Percentiles rank a stretch among this genome's conserved stretches.
These are phyloP conservation scores for Eutrema japonicum DNA, from an alignment of 345 rosid species.

Conservation along the genomic window DNA sequence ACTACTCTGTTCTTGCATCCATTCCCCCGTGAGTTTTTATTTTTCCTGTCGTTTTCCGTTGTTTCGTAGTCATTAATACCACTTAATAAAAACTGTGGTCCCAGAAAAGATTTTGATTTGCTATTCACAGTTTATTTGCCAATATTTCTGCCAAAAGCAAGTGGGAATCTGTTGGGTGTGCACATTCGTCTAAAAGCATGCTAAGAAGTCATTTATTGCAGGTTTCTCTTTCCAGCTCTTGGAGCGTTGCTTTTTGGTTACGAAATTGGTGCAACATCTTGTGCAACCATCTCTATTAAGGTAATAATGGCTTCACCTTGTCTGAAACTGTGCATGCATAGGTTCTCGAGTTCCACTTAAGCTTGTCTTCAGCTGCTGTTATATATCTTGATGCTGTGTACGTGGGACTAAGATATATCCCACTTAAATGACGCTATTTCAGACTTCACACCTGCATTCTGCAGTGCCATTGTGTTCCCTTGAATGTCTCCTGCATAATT, in stretches of 20 bases:
- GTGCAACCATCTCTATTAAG: conserved; percentile 82
- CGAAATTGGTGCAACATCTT: conserved; percentile 95
- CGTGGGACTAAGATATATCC: not conserved
- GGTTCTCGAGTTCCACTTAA: not conserved
- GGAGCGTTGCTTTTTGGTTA: conserved; percentile 95
- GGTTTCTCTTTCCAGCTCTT: conserved; percentile 97
- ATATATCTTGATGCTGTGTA: not conserved
- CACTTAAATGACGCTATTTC: not conserved
- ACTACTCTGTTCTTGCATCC: conserved; percentile 66
- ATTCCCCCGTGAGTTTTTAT: conserved; percentile 68
- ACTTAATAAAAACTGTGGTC: conserved; percentile 7
- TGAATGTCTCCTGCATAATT: not conserved
- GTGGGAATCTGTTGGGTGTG: conserved; percentile 9
- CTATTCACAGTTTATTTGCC: not conserved
- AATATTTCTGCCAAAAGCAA: conserved; percentile 19
- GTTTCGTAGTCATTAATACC: conserved; percentile 17
- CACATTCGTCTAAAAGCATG: conserved; percentile 20
- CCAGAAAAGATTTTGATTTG: not conserved
- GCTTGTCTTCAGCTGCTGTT: not conserved
- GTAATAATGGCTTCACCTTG: conserved; percentile 44
- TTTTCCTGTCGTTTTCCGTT: conserved; percentile 11
- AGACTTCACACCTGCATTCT: not conserved
- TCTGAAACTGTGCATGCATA: not conserved
- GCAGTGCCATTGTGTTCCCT: conserved; percentile 5
- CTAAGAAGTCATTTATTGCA: conserved; percentile 48